These are phyloP conservation scores for Pestalotiopsis sp. DNA, from an alignment of 2,329 filamentous ascomycete genomes.

Conservation along the genomic window DNA sequence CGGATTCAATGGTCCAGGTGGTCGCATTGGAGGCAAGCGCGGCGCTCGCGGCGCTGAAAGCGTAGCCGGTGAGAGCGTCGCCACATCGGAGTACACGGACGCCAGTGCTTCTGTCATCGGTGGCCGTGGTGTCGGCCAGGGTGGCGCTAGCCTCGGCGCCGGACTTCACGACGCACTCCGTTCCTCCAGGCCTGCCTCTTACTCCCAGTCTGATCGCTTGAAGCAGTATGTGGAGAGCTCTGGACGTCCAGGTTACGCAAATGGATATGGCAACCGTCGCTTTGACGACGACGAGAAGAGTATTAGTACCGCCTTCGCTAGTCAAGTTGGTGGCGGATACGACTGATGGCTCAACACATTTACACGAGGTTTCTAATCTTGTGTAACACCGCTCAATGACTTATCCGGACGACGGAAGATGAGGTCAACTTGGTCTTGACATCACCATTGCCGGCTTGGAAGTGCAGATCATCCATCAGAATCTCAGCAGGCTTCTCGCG, in stretches of 20 bases:
- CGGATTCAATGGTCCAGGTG: conserved; percentile 58
- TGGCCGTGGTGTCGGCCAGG: conserved; percentile 75
- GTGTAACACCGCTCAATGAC: neutral
- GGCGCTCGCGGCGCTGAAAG: conserved; percentile 73
- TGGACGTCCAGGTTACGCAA: conserved; percentile 67
- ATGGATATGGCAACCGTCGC: conserved; percentile 65
- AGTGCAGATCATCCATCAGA: neutral
- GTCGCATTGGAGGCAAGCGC: conserved; percentile 67
- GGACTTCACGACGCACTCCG: conserved; percentile 77
- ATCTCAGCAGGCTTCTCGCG: neutral
- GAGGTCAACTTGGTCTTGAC: neutral
- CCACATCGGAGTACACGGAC: conserved; percentile 88
- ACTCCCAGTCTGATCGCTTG: conserved; percentile 85
- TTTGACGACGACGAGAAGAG: conserved; percentile 95
- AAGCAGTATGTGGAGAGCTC: conserved; percentile 93
- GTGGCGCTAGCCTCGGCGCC: conserved; percentile 82
- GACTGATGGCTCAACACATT: conserved; percentile 26
- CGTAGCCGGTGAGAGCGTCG: conserved; percentile 88
- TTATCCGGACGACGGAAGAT: neutral
- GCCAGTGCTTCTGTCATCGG: conserved; percentile 77
- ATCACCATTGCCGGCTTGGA: neutral
- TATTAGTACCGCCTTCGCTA: conserved; percentile 94
- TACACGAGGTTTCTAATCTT: neutral
- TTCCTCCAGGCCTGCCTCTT: conserved; percentile 58
- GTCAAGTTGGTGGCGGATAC: conserved; percentile 73